Percentiles rank a stretch among this genome's conserved stretches.
phyloP scores from a whole-genome alignment of 2,329 filamentous ascomycete species.

The Ustulina deusta region DNA sequence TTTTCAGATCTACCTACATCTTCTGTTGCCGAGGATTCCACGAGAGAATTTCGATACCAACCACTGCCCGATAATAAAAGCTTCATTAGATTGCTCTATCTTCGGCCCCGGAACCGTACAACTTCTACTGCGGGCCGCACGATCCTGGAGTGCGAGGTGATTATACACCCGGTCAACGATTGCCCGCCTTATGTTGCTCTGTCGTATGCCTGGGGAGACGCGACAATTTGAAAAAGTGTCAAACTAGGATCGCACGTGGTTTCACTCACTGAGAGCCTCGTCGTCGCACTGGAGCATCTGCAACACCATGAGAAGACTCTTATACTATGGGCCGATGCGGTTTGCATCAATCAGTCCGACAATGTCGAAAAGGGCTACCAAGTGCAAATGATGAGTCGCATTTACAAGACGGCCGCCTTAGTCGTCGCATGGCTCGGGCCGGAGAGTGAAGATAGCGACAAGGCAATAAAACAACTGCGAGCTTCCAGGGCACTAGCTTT shows the following conservation, averaged over 20 bases:
- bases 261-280: neutral
- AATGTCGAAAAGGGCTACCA: neutral
- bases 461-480: neutral
- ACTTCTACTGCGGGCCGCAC: neutral
- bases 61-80: neutral
- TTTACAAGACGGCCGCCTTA: neutral
- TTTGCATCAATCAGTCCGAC: neutral
- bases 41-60: slow-evolving; percentile 2
- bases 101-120: neutral
- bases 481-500: neutral
- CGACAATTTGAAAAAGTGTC: neutral
- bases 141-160: neutral
- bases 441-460: neutral
- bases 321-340: neutral
- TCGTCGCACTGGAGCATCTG: neutral
- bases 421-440: neutral
- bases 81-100: slow-evolving; percentile 1
- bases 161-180: neutral
- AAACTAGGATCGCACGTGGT: neutral
- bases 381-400: neutral
- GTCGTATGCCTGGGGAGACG: slow-evolving; percentile 1
- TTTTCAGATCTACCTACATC: neutral
- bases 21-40: neutral
- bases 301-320: neutral
- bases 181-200: slow-evolving; percentile 15